Base-by-base conservation (phyloP, 768 basidiomycete species). In the Suillus americanus region DNA sequence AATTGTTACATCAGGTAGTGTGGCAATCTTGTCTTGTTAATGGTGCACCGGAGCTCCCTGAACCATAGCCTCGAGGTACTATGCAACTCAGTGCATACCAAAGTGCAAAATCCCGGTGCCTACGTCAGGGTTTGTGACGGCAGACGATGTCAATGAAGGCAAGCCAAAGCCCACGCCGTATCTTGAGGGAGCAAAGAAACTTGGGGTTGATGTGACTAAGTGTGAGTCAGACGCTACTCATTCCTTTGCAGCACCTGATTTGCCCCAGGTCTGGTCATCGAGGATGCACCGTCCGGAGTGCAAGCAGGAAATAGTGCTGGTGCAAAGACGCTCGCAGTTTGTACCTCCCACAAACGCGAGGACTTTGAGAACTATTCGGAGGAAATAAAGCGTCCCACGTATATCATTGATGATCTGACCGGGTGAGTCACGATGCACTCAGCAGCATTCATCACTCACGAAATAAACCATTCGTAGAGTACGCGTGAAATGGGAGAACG, bases 121-220 rank as follows among this genome's bases (percentile, higher is more conserved):
- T 3, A 75, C 75, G 2, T 80, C 78, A 55, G 88, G 87, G 18
- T 80, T 90, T 60, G 84, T 95, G 68, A 94, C 92, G 3, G 88
- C 90, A 8, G 85, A 89, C 75, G 76, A 77, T 62, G 77, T 78
- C 60, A 89, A 90, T 12, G 69, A 76, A 13, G 77, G 83, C 59
- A 68, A 75, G 66, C 94, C 94, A 53, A 96, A 96, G 78, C 95
- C 95, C n/a, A 92, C 86, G 41, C 95, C 95, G 25, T 97, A 96
- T 76, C 78, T 95, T 16, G 85, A 86, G 0, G 94, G 94, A 13
- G 93, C 94, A 20, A 68, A 77, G 61, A 80, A 78, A 55, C 85
- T 89, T 64, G 79, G 78, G n/a, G 81, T 84, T 28, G 79, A 87
- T 56, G 80, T 88, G 2, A 75, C 74, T 25, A 85, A 85, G 57